phyloP scores from a whole-genome alignment of 495 filamentous ascomycete species.

The Aspergillus biplanus region DNA sequence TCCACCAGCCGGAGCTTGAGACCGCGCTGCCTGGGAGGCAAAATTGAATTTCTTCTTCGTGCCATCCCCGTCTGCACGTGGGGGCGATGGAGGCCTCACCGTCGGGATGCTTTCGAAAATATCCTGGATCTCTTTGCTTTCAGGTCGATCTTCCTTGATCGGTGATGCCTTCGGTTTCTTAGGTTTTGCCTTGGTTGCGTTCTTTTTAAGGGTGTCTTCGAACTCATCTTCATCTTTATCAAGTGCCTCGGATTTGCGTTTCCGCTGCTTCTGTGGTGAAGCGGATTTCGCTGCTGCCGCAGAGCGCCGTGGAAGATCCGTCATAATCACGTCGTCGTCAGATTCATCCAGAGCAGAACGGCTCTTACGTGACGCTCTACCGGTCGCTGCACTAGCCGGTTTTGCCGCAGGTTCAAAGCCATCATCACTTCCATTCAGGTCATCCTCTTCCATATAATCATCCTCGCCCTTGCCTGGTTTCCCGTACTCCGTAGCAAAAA shows the following conservation, averaged over 20 bases:
- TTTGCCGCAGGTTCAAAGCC: conserved; percentile 44
- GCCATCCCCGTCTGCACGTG: conserved; percentile 50
- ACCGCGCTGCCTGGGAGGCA: conserved; percentile 55
- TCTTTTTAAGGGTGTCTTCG: conserved; percentile 39
- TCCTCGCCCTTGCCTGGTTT: conserved; percentile 67
- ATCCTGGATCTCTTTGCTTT: conserved; percentile 69
- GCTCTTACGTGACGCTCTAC: conserved; percentile 44
- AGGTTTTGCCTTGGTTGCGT: conserved; percentile 37
- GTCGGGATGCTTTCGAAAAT: conserved; percentile 88
- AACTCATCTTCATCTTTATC: conserved; percentile 44
- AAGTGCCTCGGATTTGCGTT: conserved; percentile 61
- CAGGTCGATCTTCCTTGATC: conserved; percentile 66
- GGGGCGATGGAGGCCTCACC: conserved; percentile 80
- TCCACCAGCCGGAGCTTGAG: conserved; percentile 62
- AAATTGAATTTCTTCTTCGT: conserved; percentile 74
- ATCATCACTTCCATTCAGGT: conserved; percentile 47
- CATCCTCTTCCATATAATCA: conserved; percentile 67
- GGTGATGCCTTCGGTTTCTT: conserved; percentile 64
- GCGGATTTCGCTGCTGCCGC: conserved; percentile 40
- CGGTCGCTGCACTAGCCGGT: conserved; percentile 34
- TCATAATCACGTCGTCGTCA: conserved; percentile 54
- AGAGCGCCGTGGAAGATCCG: conserved; percentile 43
- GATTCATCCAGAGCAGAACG: conserved; percentile 44
- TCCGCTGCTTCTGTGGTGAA: conserved; percentile 43
- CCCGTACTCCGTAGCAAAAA: conserved; percentile 66